A percentile compares a stretch with the other conserved stretches of the same genome.
Conservation (phyloP, 306 rosid genomes). For the Datisca glomerata region DNA sequence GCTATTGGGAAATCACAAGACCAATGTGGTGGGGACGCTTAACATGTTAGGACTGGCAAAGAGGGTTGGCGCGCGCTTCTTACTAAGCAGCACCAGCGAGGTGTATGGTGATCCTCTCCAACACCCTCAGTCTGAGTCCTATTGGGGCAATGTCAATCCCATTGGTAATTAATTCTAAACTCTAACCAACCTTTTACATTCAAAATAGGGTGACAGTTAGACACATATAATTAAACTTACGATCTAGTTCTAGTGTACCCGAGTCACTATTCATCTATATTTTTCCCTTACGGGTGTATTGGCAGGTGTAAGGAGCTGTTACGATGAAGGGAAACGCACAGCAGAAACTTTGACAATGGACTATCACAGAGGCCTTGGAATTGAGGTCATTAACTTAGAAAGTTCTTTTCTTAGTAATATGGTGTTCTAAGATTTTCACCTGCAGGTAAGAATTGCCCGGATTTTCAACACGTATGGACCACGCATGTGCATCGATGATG, state of each 20-base stretch:
- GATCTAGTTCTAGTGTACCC: too few relatives aligned
- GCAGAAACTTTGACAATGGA: slow-evolving; percentile 92
- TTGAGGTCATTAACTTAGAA: too few relatives aligned
- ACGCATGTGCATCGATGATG: slow-evolving; percentile 15
- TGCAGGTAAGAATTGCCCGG: slow-evolving; percentile 16
- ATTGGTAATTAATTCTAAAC: slow-evolving; percentile 43
- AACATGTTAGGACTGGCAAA: slow-evolving; percentile 90
- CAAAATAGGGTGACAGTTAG: too few relatives aligned
- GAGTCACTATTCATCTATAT: too few relatives aligned
- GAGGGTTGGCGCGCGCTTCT: slow-evolving; percentile 73
- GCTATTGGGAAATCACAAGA: slow-evolving; percentile 54
- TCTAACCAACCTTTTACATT: too few relatives aligned
- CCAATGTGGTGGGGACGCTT: slow-evolving; percentile 86
- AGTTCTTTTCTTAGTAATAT: too few relatives aligned
- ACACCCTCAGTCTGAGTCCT: slow-evolving; percentile 82
- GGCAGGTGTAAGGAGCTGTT: slow-evolving; percentile 87
- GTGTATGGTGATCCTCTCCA: slow-evolving; percentile 94
- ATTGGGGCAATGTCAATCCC: slow-evolving; percentile 97
- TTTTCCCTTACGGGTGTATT: neutral
- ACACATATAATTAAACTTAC: too few relatives aligned
- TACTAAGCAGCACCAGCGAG: slow-evolving; percentile 88
- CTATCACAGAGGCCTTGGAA: slow-evolving; percentile 85
- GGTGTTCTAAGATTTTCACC: neutral
- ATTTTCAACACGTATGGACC: slow-evolving; percentile 11
- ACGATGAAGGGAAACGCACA: slow-evolving; percentile 90